Percentiles rank a stretch among this genome's conserved stretches.
phyloP scores from a whole-genome alignment of 192 early-diverging fungal genomes.

The Gamsiella multidivaricata region DNA sequence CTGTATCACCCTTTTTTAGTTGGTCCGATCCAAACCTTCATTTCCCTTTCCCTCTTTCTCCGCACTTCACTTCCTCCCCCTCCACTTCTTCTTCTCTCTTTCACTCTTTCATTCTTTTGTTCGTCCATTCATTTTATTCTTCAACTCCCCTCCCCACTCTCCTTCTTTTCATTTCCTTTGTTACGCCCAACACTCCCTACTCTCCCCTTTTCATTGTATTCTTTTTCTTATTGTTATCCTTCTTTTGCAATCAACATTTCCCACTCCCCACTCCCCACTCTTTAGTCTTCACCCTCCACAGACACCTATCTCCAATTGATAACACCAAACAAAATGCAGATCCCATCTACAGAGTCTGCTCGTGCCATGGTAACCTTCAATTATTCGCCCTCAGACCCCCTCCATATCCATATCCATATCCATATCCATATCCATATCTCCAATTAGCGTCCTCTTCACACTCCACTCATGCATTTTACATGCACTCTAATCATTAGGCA shows the following conservation, averaged over 20 bases:
- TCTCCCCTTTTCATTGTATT: not conserved
- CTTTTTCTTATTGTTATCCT: not conserved
- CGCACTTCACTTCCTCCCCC: not conserved
- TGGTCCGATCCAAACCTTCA: not conserved
- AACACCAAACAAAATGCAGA: not conserved
- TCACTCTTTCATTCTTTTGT: not conserved
- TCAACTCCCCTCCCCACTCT: not conserved
- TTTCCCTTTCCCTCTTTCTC: not conserved
- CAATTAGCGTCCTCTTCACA: not conserved
- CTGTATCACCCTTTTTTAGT: not conserved
- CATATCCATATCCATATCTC: not conserved
- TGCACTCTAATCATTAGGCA: not conserved
- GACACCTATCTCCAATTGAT: too few species aligned
- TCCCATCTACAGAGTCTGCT: constrained; percentile 2
- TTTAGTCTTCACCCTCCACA: constrained; percentile 1
- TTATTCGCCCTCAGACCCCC: too few species aligned
- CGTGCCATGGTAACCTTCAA: constrained; percentile 7
- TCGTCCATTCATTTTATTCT: not conserved
- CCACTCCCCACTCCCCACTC: not conserved
- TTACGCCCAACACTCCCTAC: not conserved
- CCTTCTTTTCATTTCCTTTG: constrained; percentile 3
- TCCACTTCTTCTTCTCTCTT: not conserved
- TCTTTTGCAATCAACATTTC: not conserved
- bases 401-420: not conserved
- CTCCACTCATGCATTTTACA: not conserved